Percentiles rank a stretch among this genome's conserved stretches.
These are phyloP conservation scores for Carex myosuroides DNA, from an alignment of 176 grass and related monocot genomes.

Conservation along the genomic window DNA sequence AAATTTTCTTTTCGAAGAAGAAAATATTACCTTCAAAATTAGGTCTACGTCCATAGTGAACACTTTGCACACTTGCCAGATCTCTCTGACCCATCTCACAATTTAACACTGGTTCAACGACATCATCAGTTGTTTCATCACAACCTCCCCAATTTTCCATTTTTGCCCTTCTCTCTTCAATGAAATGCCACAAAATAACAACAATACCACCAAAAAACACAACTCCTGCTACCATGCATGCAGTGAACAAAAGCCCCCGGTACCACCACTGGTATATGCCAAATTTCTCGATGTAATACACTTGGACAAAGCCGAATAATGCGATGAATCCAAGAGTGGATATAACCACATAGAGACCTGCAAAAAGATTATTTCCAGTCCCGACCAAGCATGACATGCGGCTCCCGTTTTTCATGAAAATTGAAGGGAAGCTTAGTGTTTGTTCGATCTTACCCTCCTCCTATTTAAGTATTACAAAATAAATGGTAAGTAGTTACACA, in stretches of 20 bases:
- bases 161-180: constrained; percentile 41
- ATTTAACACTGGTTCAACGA: neutral
- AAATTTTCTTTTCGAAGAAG: neutral
- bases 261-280: constrained; percentile 76
- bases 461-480: constrained; percentile 30
- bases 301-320: constrained; percentile 47
- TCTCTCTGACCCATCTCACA: neutral
- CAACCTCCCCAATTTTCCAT: constrained; percentile 29
- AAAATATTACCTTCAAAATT: constrained; percentile 61
- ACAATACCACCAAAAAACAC: constrained; percentile 55
- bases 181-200: constrained; percentile 63
- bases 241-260: constrained; percentile 55
- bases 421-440: constrained; percentile 31
- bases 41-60: constrained; percentile 69
- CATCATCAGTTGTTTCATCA: neutral
- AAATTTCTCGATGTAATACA: constrained; percentile 62
- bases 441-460: constrained; percentile 59
- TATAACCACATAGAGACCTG: constrained; percentile 51
- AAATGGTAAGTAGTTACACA: neutral
- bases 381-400: constrained; percentile 78
- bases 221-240: constrained; percentile 63
- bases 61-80: constrained; percentile 45
- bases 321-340: constrained; percentile 68
- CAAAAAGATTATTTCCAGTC: constrained; percentile 79
- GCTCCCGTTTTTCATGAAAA: constrained; percentile 56